phyloP scores from a whole-genome alignment of 345 rosid genomes.

The Acer saccharum region DNA sequence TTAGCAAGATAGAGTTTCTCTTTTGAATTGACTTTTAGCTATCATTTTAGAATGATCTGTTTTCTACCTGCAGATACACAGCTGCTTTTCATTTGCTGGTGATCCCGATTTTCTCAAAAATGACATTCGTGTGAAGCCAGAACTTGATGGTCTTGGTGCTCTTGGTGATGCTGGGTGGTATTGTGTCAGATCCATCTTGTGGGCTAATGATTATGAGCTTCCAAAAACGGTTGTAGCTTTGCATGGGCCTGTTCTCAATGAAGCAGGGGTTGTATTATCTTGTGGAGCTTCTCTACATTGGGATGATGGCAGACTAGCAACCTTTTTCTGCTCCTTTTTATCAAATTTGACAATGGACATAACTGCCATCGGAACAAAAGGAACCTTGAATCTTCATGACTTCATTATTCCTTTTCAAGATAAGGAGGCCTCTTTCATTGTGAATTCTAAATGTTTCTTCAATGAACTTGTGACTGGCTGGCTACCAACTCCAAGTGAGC shows the following conservation, averaged over 20 bases:
- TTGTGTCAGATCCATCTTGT: slow-evolving; percentile 55
- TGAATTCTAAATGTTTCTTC: slow-evolving; percentile 49
- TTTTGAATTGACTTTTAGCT: background rate
- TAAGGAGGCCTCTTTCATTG: slow-evolving; percentile 52
- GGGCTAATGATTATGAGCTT: slow-evolving; percentile 59
- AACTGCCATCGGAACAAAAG: slow-evolving; percentile 68
- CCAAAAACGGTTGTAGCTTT: slow-evolving; percentile 61
- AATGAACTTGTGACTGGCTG: slow-evolving; percentile 51
- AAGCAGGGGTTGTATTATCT: slow-evolving; percentile 62
- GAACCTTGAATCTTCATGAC: slow-evolving; percentile 65
- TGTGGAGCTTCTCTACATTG: slow-evolving; percentile 73
- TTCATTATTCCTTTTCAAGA: slow-evolving; percentile 67
- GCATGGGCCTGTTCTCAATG: slow-evolving; percentile 50
- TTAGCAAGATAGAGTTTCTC: background rate
- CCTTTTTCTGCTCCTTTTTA: slow-evolving; percentile 74
- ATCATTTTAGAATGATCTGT: background rate
- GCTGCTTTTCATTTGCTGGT: slow-evolving; percentile 57
- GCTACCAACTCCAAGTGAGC: slow-evolving; percentile 44
- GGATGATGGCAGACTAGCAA: slow-evolving; percentile 66
- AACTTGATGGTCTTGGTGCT: slow-evolving; percentile 81
- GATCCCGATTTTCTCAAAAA: slow-evolving; percentile 54
- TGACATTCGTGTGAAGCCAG: slow-evolving; percentile 82
- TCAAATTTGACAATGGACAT: slow-evolving; percentile 72
- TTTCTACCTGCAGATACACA: slow-evolving; percentile 48
- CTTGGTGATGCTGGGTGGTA: slow-evolving; percentile 98